phyloP scores from a whole-genome alignment of 75 land plant species.

The Larix kaempferi region DNA sequence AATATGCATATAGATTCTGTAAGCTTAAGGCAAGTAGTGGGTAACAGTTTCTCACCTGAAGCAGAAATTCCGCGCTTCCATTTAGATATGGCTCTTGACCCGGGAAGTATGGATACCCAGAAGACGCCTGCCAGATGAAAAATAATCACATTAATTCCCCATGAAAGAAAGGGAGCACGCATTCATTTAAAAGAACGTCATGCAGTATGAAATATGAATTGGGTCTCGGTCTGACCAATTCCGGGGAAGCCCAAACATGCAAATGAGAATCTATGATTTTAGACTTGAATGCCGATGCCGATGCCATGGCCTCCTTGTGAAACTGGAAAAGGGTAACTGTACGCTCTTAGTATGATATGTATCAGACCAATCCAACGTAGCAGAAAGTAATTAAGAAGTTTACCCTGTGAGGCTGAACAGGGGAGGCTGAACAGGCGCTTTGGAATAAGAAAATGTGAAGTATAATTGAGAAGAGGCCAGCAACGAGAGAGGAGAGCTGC shows the following conservation, averaged over 20 bases:
- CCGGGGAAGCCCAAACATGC: constrained; percentile 83
- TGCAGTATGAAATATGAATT: not conserved
- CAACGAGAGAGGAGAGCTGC: not conserved
- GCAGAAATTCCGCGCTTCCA: constrained; percentile 60
- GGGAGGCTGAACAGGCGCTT: not conserved
- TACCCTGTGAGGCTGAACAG: not conserved
- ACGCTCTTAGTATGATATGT: too few relatives aligned
- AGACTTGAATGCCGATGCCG: constrained; percentile 16
- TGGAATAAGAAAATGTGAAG: not conserved
- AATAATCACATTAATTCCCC: not conserved
- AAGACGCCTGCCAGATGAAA: constrained; percentile 43
- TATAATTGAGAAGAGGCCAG: not conserved
- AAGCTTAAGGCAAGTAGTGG: too few relatives aligned
- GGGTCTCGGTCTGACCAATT: constrained; percentile 29
- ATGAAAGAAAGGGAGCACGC: not conserved
- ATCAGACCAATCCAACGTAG: not conserved
- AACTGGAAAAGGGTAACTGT: not conserved
- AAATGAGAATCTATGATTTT: constrained; percentile 67
- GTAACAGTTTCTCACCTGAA: constrained; percentile 39
- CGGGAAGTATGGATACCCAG: constrained; percentile 76
- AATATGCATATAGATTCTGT: too few relatives aligned
- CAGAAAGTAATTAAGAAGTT: not conserved
- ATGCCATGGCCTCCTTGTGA: constrained; percentile 9
- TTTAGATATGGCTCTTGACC: constrained; percentile 78
- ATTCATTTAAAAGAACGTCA: too few relatives aligned